Percentiles rank a stretch among this genome's conserved stretches.
Conservation (phyloP, 495 filamentous ascomycete species). For the Amniculicola lignicola region DNA sequence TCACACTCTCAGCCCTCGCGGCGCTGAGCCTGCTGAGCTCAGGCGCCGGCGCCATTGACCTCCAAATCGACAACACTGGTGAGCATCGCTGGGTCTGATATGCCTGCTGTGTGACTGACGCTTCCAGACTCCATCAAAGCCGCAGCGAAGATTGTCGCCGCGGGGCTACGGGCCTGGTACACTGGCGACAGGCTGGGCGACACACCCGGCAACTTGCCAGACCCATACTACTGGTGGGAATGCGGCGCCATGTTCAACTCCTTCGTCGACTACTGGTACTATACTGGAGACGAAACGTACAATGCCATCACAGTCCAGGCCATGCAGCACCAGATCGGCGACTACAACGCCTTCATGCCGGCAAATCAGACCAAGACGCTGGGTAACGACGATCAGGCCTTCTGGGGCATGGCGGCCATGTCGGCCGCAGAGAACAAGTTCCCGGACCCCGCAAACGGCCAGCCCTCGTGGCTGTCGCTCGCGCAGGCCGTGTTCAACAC, state of each 20-base stretch:
- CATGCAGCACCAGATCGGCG: slow-evolving; percentile 49
- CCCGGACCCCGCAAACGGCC: slow-evolving; percentile 45
- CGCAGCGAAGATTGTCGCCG: slow-evolving; percentile 36
- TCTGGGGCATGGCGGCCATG: slow-evolving; percentile 58
- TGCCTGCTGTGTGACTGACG: slow-evolving; percentile 1
- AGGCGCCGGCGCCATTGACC: slow-evolving; percentile 28
- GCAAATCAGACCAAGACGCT: slow-evolving; percentile 44
- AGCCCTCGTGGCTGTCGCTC: slow-evolving; percentile 68
- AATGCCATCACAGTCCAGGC: slow-evolving; percentile 51
- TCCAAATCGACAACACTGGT: slow-evolving; percentile 22
- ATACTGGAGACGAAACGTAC: slow-evolving; percentile 55
- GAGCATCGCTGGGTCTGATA: background rate
- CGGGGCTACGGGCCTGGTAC: slow-evolving; percentile 46
- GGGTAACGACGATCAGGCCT: slow-evolving; percentile 59
- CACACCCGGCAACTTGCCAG: slow-evolving; percentile 42
- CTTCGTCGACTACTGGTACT: slow-evolving; percentile 55
- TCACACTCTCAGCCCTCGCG: slow-evolving; percentile 21
- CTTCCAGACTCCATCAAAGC: slow-evolving; percentile 39
- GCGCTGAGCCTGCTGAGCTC: slow-evolving; percentile 22
- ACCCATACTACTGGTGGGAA: slow-evolving; percentile 51
- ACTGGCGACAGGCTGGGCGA: slow-evolving; percentile 47
- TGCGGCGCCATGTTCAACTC: slow-evolving; percentile 50
- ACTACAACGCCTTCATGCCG: slow-evolving; percentile 51
- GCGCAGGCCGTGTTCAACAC: slow-evolving; percentile 78
- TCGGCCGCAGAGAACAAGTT: slow-evolving; percentile 53